Percentiles rank a stretch among this genome's conserved stretches.
Evolutionary conservation across 495 filamentous ascomycete genomes (phyloP).

Genomic region (Podospora fimiseda): DNA sequence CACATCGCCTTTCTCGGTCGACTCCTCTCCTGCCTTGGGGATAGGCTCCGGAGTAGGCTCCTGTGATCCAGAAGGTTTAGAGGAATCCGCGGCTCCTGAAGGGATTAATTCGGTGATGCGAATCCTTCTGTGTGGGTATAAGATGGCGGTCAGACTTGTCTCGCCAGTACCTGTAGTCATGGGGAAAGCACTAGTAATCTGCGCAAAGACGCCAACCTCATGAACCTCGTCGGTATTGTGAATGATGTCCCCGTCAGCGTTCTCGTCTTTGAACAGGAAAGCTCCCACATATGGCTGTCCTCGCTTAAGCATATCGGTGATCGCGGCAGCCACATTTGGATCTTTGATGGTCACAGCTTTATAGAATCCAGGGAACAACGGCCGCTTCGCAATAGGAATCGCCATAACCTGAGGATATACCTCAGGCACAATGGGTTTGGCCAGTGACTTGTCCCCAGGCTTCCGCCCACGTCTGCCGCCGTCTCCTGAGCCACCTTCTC

Average conservation of each 20-base stretch:
- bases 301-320: conserved; percentile 94
- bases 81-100: conserved; percentile 41
- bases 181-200: conserved; percentile 92
- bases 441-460: conserved; percentile 61
- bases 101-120: conserved; percentile 76
- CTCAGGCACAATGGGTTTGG: conserved; percentile 84
- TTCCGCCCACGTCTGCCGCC: conserved; percentile 57
- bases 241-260: conserved; percentile 85
- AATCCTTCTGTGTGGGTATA: conserved; percentile 94
- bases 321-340: conserved; percentile 77
- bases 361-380: conserved; percentile 96
- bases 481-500: conserved; percentile 36
- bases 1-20: conserved; percentile 71
- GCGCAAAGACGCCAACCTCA: conserved; percentile 93
- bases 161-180: conserved; percentile 50
- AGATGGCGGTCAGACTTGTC: conserved; percentile 76
- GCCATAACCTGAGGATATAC: conserved; percentile 98
- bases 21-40: conserved; percentile 37
- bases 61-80: conserved; percentile 33
- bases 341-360: conserved; percentile 96
- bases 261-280: conserved; percentile 95
- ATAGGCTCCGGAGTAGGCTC: conserved; percentile 52
- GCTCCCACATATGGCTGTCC: conserved; percentile 97
- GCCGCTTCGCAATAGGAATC: conserved; percentile 92
- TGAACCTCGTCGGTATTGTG: conserved; percentile 82